These are phyloP conservation scores for Marasmius oreades DNA, from an alignment of 1,284 basidiomycete genomes.

Conservation along the genomic window DNA sequence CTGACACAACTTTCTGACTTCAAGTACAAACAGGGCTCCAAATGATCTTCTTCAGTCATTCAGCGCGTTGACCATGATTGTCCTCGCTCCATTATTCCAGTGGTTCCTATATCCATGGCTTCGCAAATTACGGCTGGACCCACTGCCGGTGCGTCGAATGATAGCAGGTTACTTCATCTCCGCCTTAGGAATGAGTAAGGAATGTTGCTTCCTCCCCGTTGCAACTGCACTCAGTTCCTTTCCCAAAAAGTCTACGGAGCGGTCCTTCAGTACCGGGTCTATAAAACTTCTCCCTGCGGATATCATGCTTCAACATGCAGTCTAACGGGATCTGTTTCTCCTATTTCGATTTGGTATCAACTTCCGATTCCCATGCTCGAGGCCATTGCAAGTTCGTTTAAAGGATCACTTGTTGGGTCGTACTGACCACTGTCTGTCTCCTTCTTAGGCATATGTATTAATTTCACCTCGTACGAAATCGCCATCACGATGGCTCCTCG, in stretches of 20 bases:
- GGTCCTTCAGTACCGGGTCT: not conserved
- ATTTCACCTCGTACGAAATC: conserved; percentile 37
- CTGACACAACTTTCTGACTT: too few relatives aligned
- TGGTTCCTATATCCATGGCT: conserved; percentile 40
- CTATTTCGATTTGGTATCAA: conserved; percentile 3
- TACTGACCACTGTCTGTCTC: not conserved
- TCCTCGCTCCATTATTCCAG: conserved; percentile 27
- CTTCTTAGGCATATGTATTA: conserved; percentile 32
- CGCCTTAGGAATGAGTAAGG: not conserved
- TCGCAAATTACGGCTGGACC: conserved; percentile 32
- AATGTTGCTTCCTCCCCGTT: not conserved
- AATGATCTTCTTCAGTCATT: conserved; percentile 42
- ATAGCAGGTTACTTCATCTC: not conserved
- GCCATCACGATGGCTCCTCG: conserved; percentile 42
- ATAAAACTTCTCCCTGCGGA: conserved; percentile 2
- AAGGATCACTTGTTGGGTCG: too few relatives aligned
- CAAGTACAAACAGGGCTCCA: conserved; percentile 22
- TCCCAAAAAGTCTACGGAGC: conserved; percentile 8
- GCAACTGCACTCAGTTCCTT: not conserved
- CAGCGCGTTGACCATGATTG: conserved; percentile 35
- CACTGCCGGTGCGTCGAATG: conserved; percentile 22
- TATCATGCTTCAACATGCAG: not conserved
- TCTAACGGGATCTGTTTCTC: conserved; percentile 12
- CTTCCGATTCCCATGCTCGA: not conserved
- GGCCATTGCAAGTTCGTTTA: not conserved